Percentiles rank a stretch among this genome's conserved stretches.
These are phyloP conservation scores for Fusarium sp. DNA, from an alignment of 2,329 filamentous ascomycete species.

Conservation along the genomic window DNA sequence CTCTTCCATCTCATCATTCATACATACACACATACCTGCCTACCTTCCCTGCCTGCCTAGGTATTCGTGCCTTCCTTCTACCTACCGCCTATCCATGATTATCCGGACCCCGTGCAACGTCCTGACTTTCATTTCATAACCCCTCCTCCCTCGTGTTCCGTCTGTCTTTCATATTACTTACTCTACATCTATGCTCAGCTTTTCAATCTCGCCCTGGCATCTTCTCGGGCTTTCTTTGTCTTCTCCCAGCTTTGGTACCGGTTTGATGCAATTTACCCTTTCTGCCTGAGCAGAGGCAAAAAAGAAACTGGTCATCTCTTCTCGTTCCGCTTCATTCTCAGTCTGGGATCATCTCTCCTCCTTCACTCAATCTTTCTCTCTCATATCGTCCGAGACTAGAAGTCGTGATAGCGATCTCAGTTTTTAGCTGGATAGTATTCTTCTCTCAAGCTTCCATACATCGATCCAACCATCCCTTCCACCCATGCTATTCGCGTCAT, in stretches of 20 bases:
- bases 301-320: background rate
- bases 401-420: background rate
- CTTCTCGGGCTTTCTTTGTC: background rate
- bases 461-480: background rate
- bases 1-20: constrained; percentile 1
- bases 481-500: constrained; percentile 6
- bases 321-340: background rate
- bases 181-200: constrained; percentile 1
- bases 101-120: constrained; percentile 8
- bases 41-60: background rate
- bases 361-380: background rate
- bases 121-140: constrained; percentile 8
- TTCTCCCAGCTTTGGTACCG: background rate
- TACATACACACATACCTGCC: background rate
- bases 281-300: background rate
- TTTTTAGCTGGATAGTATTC: background rate
- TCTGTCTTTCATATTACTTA: background rate
- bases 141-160: constrained; percentile 10
- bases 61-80: background rate
- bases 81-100: background rate
- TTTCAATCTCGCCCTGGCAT: background rate
- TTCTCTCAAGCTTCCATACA: background rate
- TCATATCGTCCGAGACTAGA: constrained; percentile 3
- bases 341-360: background rate
- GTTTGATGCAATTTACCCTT: background rate